These are phyloP conservation scores for Penicillium sp. DNA, from an alignment of 2,329 filamentous ascomycete species.

Conservation along the genomic window DNA sequence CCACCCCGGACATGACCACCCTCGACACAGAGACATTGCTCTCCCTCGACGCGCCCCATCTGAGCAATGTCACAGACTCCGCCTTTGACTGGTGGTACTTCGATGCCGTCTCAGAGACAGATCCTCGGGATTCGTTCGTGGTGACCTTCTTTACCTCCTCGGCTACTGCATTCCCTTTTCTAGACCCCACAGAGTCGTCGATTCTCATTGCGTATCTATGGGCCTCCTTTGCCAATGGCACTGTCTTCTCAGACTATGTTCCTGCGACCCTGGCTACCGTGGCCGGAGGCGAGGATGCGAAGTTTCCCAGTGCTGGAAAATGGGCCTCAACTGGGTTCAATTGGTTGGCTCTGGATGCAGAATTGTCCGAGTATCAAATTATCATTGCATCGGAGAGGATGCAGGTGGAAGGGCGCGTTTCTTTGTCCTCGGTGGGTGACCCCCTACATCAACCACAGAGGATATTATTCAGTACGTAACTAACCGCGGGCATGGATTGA, in stretches of 20 bases:
- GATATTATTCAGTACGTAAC: too few relatives aligned
- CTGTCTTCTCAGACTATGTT: constrained; percentile 14
- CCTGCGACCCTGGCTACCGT: constrained; percentile 18
- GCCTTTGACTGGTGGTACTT: constrained; percentile 46
- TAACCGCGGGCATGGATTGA: too few relatives aligned
- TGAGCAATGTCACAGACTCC: constrained; percentile 27
- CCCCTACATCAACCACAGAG: too few relatives aligned
- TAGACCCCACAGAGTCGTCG: constrained; percentile 12
- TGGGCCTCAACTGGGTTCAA: constrained; percentile 15
- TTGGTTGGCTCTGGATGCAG: constrained; percentile 8
- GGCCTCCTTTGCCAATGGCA: constrained; percentile 28
- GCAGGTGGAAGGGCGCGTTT: constrained; percentile 13
- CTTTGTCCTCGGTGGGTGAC: constrained; percentile 13
- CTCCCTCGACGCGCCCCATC: constrained; percentile 27
- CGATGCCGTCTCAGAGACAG: constrained; percentile 33
- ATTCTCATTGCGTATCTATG: constrained; percentile 27
- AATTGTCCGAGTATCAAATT: constrained; percentile 15
- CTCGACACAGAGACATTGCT: constrained; percentile 8
- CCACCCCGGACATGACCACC: constrained; percentile 1
- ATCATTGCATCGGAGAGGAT: constrained; percentile 11
- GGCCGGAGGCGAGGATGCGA: neutral
- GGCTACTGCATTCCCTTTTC: constrained; percentile 38
- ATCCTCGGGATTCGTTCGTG: constrained; percentile 26
- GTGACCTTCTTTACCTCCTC: constrained; percentile 36
- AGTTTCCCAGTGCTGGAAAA: constrained; percentile 2